phyloP scores from a whole-genome alignment of 192 early-diverging fungal genomes.

The Gorgonomyces haynaldii region DNA sequence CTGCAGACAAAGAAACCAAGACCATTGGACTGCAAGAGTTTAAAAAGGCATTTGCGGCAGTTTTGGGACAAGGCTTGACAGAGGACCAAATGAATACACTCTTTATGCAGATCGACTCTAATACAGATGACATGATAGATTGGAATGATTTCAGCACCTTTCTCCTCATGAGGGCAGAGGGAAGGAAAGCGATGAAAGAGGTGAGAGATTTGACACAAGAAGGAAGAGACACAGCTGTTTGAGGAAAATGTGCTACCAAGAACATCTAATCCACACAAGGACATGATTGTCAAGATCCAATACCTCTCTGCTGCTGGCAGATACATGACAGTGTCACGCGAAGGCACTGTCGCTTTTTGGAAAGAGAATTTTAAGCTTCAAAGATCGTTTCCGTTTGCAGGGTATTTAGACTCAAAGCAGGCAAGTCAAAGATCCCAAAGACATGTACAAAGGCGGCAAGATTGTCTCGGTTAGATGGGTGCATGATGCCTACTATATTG shows the following conservation, averaged over 20 bases:
- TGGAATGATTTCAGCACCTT: conserved; percentile 53
- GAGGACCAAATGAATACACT: conserved; percentile 43
- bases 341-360: conserved; percentile 39
- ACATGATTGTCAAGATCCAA: conserved; percentile 25
- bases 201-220: conserved; percentile 27
- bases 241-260: conserved; percentile 7
- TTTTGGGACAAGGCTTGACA: conserved; percentile 29
- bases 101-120: conserved; percentile 51
- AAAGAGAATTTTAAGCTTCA: conserved; percentile 35
- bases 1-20: background rate
- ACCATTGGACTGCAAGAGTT: conserved; percentile 24
- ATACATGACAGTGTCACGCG: conserved; percentile 32
- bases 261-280: conserved; percentile 28
- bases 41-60: conserved; percentile 32
- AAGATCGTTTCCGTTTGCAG: conserved; percentile 21
- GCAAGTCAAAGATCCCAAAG: too few species aligned
- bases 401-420: too few species aligned
- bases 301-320: conserved; percentile 13
- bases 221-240: conserved; percentile 11
- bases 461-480: too few species aligned
- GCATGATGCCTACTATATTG: conserved; percentile 26
- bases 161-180: conserved; percentile 39
- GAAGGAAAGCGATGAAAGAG: conserved; percentile 35
- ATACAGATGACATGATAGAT: conserved; percentile 39
- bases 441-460: too few species aligned